These are phyloP conservation scores for Zasmidium citrigriseum DNA, from an alignment of 2,329 filamentous ascomycete species.

Conservation along the genomic window DNA sequence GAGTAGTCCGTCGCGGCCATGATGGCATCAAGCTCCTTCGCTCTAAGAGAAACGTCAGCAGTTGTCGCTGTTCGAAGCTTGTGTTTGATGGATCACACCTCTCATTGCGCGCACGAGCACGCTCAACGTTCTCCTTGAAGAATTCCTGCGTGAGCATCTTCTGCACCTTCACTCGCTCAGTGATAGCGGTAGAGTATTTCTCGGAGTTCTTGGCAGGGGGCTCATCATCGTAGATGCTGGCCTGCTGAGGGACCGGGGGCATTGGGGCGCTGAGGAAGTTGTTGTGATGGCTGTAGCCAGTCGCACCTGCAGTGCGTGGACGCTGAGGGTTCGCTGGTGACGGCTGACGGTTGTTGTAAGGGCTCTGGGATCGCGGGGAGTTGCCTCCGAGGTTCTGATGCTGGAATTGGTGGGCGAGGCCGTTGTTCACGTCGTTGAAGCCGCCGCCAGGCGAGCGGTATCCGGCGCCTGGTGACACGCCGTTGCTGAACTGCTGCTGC, in stretches of 20 bases:
- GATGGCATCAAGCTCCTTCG: slow-evolving; percentile 87
- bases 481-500: slow-evolving; percentile 48
- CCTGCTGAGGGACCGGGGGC: slow-evolving; percentile 47
- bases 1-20: slow-evolving; percentile 75
- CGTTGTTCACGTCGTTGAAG: slow-evolving; percentile 82
- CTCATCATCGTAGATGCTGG: slow-evolving; percentile 57
- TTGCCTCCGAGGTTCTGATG: slow-evolving; percentile 84
- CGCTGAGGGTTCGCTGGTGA: slow-evolving; percentile 70
- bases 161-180: slow-evolving; percentile 68
- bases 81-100: slow-evolving; percentile 70
- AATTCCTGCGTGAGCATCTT: slow-evolving; percentile 72
- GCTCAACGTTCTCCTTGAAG: slow-evolving; percentile 98
- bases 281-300: slow-evolving; percentile 58
- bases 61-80: neutral
- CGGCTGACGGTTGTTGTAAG: slow-evolving; percentile 67
- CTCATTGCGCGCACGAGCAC: slow-evolving; percentile 91
- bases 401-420: slow-evolving; percentile 92
- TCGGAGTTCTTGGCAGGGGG: slow-evolving; percentile 80
- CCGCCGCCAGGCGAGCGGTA: slow-evolving; percentile 60
- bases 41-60: slow-evolving; percentile 55
- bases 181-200: slow-evolving; percentile 83
- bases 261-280: slow-evolving; percentile 67
- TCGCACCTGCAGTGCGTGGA: slow-evolving; percentile 80
- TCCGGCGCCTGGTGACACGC: slow-evolving; percentile 51
- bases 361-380: slow-evolving; percentile 63